Evolutionary conservation across 352 stramenopile species (phyloP).

Genomic region (Discostella stelligera): DNA sequence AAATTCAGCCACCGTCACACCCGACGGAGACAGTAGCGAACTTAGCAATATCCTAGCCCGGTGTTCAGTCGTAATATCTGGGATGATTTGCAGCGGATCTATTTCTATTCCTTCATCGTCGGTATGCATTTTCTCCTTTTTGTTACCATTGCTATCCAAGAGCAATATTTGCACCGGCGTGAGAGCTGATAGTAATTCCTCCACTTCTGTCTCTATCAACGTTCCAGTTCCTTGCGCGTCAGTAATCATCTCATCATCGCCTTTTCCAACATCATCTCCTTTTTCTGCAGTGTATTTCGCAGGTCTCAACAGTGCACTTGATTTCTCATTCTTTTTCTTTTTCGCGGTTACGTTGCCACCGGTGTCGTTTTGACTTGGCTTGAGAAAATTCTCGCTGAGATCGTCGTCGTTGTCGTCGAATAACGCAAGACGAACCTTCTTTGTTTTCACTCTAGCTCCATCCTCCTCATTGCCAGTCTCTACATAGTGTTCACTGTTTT

Average conservation of each 20-base stretch:
- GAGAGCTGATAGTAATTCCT: constrained; percentile 37
- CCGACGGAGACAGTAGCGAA: constrained; percentile 57
- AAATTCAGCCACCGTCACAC: constrained; percentile 86
- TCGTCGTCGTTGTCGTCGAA: background rate
- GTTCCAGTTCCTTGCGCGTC: constrained; percentile 8
- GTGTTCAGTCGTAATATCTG: constrained; percentile 53
- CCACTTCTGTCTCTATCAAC: constrained; percentile 45
- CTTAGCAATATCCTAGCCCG: constrained; percentile 57
- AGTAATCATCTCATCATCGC: constrained; percentile 7
- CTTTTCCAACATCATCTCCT: background rate
- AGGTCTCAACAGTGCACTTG: background rate
- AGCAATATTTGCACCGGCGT: constrained; percentile 61
- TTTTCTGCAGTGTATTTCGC: background rate
- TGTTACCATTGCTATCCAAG: constrained; percentile 21
- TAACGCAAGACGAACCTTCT: background rate
- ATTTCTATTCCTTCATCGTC: constrained; percentile 20
- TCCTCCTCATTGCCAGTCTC: constrained; percentile 7
- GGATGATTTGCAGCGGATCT: constrained; percentile 32
- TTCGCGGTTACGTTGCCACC: background rate
- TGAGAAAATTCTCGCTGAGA: background rate
- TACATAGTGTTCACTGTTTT: constrained; percentile 16
- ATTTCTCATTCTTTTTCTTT: constrained; percentile 14
- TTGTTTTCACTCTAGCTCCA: constrained; percentile 2
- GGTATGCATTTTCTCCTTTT: background rate
- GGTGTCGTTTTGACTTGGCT: background rate